Conservation (phyloP, 495 filamentous ascomycete genomes). For the Hyaloscypha hepaticicola region DNA sequence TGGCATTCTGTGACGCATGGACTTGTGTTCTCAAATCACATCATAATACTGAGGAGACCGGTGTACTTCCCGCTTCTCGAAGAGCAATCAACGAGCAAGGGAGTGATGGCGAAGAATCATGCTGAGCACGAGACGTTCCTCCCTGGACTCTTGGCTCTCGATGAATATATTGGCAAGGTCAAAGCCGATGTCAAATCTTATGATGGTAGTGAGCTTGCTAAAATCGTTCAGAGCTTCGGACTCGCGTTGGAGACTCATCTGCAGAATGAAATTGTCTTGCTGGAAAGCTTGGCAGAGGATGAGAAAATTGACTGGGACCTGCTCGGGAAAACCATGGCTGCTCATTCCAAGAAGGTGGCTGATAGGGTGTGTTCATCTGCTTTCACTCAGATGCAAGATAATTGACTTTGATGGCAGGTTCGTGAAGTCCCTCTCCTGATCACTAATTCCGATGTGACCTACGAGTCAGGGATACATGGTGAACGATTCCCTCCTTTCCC, state of each 20-base stretch:
- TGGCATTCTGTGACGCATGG: constrained; percentile 24
- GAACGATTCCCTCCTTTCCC: constrained; percentile 37
- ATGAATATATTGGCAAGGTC: constrained; percentile 14
- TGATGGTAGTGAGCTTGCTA: constrained; percentile 32
- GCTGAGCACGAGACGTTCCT: constrained; percentile 35
- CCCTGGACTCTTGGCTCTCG: constrained; percentile 32
- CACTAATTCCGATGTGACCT: constrained; percentile 43
- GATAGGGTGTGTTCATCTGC: background rate
- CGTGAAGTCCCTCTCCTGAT: constrained; percentile 30
- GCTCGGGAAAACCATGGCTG: constrained; percentile 21
- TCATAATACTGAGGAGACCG: constrained; percentile 33
- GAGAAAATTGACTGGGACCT: constrained; percentile 29
- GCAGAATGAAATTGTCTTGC: constrained; percentile 38
- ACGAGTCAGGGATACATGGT: constrained; percentile 34
- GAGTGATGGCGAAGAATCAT: constrained; percentile 24
- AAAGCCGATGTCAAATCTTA: background rate
- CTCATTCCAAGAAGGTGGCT: constrained; percentile 18
- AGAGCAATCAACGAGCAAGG: constrained; percentile 20
- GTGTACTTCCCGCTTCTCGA: constrained; percentile 36
- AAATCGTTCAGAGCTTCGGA: constrained; percentile 43
- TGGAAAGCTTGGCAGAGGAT: constrained; percentile 25
- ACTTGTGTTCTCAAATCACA: constrained; percentile 26
- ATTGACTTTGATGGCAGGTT: background rate
- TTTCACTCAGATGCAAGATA: background rate
- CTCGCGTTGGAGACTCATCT: constrained; percentile 38